Base-by-base conservation (phyloP, 1,284 basidiomycete genomes). In the Puccinia triticina region DNA sequence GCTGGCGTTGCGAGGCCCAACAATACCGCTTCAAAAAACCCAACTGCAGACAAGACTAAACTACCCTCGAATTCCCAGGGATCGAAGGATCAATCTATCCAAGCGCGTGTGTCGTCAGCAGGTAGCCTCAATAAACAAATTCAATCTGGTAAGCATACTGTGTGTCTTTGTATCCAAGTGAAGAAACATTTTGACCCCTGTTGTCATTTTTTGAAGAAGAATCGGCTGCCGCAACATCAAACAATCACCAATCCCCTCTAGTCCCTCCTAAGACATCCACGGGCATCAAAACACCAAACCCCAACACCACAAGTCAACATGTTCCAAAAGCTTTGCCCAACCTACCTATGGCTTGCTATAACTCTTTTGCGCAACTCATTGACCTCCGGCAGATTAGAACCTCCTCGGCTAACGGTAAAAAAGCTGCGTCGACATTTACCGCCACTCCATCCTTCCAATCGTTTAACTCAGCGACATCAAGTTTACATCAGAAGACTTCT, bases 91-190 rank as follows among this genome's bases (percentile, higher is more conserved):
- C 43, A 72, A 48, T 72, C 50, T 40, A 55, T n/a, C 23, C 32
- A 40, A 12, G 8, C 34, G 12, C 21, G 34, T 32, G 8, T 50
- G 1, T 4, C 53, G 23, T 59, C 53, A 59, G 21, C 32, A 55
- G 18, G 23, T 23, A 26, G 18, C 32, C n/a, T 40, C 34, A 50
- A 69, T 57, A 71, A 26, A 40, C 32, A 59, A 53, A 79, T 34
- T 37, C 78, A 29, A 59, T 32, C 66, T 18, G 48, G 64, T 57
- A 80, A 80, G 72, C 61, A 34, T 37, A 53, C n/a, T 7, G 72
- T 50, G 14, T 34, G 53, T 53, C 69, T 80, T 69, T 21, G 34
- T 12, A 73, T 80, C 67, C 55, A 72, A 59, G 78, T 67, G 10
- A 61, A 53, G 11, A 53, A 73, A 37, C 59, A 55, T 48, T 10